A percentile compares a stretch with the other conserved stretches of the same genome.
Conservation (phyloP, 208 protist genomes). For the Porcisia hertigi region DNA sequence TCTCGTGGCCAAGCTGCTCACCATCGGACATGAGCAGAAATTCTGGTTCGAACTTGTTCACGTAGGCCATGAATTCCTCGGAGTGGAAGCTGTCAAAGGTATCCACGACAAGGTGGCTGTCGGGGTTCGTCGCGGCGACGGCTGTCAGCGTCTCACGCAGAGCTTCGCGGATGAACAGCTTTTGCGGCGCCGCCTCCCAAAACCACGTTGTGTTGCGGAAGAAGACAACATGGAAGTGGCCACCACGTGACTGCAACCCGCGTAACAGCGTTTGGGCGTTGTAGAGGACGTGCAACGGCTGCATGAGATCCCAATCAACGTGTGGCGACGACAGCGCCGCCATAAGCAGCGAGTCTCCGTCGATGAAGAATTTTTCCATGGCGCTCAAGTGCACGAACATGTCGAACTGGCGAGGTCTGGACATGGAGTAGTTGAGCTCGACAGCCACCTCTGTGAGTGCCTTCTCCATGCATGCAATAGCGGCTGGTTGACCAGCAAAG, state of each 20-base stretch:
- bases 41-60: slow-evolving; percentile 74
- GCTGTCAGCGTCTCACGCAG: slow-evolving; percentile 49
- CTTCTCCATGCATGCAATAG: slow-evolving; percentile 41
- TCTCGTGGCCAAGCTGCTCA: slow-evolving; percentile 74
- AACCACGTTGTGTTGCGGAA: slow-evolving; percentile 76
- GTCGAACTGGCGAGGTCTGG: slow-evolving; percentile 84
- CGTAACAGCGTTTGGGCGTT: slow-evolving; percentile 83
- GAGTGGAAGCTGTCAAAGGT: slow-evolving; percentile 77
- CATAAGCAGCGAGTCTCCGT: slow-evolving; percentile 91
- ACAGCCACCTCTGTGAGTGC: slow-evolving; percentile 52
- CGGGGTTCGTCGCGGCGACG: slow-evolving; percentile 40
- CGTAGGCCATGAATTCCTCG: slow-evolving; percentile 59
- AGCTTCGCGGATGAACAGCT: slow-evolving; percentile 82
- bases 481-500: slow-evolving; percentile 24
- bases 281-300: slow-evolving; percentile 87
- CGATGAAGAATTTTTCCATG: slow-evolving; percentile 92
- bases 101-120: slow-evolving; percentile 41
- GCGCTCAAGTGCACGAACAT: slow-evolving; percentile 91
- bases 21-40: slow-evolving; percentile 89
- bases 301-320: slow-evolving; percentile 89
- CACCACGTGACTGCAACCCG: slow-evolving; percentile 69
- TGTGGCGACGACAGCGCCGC: slow-evolving; percentile 67
- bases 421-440: slow-evolving; percentile 77
- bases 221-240: slow-evolving; percentile 86
- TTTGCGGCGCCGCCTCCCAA: slow-evolving; percentile 75